Conservation (phyloP, 2,329 filamentous ascomycete species). For the Stenocarpella maydis region DNA sequence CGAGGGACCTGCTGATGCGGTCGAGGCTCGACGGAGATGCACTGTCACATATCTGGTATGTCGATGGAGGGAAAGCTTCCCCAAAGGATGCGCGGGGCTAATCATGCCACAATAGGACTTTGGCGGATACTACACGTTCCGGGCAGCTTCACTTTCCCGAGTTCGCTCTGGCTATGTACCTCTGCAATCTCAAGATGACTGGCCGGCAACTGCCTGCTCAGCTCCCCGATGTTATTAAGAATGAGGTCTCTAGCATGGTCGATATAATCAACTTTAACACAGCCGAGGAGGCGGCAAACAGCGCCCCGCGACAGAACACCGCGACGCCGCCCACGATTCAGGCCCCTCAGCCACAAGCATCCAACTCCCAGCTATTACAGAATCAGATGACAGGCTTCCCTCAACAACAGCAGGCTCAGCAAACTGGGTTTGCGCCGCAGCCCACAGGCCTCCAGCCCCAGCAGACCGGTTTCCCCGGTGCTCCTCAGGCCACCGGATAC, state of each 20-base stretch:
- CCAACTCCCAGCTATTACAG: slow-evolving; percentile 72
- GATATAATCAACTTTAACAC: slow-evolving; percentile 98
- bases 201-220: slow-evolving; percentile 79
- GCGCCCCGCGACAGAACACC: slow-evolving; percentile 58
- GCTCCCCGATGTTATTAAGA: slow-evolving; percentile 87
- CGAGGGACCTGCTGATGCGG: slow-evolving; percentile 85
- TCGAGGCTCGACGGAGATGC: slow-evolving; percentile 89
- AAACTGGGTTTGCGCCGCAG: slow-evolving; percentile 61
- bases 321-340: slow-evolving; percentile 65
- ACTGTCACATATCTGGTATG: slow-evolving; percentile 90
- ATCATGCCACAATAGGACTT: slow-evolving; percentile 66
- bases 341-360: slow-evolving; percentile 77
- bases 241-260: slow-evolving; percentile 99
- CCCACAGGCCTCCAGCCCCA: slow-evolving; percentile 70
- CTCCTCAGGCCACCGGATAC: slow-evolving; percentile 81
- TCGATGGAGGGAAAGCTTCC: background rate
- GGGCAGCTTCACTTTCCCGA: slow-evolving; percentile 97
- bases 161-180: slow-evolving; percentile 97
- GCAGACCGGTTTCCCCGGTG: slow-evolving; percentile 73
- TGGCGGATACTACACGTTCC: slow-evolving; percentile 95
- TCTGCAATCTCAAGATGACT: slow-evolving; percentile 92
- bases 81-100: background rate
- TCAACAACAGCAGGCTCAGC: slow-evolving; percentile 64
- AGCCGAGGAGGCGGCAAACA: slow-evolving; percentile 70
- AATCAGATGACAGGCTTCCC: slow-evolving; percentile 76